phyloP scores from a whole-genome alignment of 495 filamentous ascomycete species.

The Sordaria brevicollis region DNA sequence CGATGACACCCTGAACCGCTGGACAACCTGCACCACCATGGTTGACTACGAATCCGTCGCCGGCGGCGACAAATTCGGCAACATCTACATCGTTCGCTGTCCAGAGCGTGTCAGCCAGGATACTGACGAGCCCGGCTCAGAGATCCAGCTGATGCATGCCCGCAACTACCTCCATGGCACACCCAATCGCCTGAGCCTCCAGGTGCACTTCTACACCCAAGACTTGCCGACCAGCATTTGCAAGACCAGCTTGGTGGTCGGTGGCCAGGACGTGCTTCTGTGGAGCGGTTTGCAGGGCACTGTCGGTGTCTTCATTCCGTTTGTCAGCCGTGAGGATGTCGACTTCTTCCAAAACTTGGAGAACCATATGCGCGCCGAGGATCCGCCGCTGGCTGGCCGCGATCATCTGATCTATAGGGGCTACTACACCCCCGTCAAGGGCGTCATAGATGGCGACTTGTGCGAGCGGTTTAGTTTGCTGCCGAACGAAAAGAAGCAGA shows the following conservation, averaged over 20 bases:
- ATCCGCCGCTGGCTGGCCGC: constrained; percentile 77
- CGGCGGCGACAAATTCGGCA: constrained; percentile 96
- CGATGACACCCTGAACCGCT: constrained; percentile 80
- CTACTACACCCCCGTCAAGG: constrained; percentile 97
- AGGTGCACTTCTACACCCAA: constrained; percentile 81
- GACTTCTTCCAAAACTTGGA: constrained; percentile 96
- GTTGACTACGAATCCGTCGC: constrained; percentile 95
- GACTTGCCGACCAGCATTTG: constrained; percentile 86
- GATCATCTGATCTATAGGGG: constrained; percentile 92
- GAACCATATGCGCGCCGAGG: constrained; percentile 70
- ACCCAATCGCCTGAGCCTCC: constrained; percentile 69
- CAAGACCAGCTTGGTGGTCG: constrained; percentile 82
- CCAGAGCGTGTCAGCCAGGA: constrained; percentile 79
- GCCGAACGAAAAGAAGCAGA: constrained; percentile 77
- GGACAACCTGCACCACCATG: constrained; percentile 82
- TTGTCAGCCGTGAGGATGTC: constrained; percentile 80
- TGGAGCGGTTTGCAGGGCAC: constrained; percentile 95
- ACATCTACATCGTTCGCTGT: constrained; percentile 84
- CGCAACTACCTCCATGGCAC: constrained; percentile 81
- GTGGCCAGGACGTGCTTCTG: constrained; percentile 80
- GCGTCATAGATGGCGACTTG: constrained; percentile 94
- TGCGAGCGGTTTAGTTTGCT: constrained; percentile 83
- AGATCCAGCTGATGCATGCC: constrained; percentile 80
- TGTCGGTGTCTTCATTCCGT: constrained; percentile 83
- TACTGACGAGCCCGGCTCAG: constrained; percentile 84